Base-by-base conservation (phyloP, 2,329 filamentous ascomycete species). In the Fusarium incarnatum region DNA sequence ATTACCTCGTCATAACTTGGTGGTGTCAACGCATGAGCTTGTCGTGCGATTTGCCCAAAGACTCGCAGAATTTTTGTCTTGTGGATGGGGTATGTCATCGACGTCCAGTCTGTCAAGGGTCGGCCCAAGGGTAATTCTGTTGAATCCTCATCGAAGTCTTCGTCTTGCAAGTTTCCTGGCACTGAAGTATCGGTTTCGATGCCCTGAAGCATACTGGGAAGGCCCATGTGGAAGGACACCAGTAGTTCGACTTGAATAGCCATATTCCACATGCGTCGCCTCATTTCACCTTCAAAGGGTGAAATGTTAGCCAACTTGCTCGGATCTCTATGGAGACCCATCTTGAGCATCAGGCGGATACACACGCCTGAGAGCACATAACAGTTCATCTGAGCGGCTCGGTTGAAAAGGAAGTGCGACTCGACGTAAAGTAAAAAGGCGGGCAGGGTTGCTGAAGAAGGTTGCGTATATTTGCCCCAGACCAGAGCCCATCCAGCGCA, bases 201-300 rank as follows among this genome's bases (percentile, higher is more conserved):
- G 25, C 85, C 82, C 60, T 88, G 84, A 46, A 91, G 83, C 87
- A 92, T 90, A 73, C 85, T 85, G 4, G 91, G 91, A 56, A 93
- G 81, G 4, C 90, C 90, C 64, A 91, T 84, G 73, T 92, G 89
- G 73, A 91, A 91, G 3, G 88, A 87, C 27, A 90, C 88, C 6
- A 92, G 78, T 5, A 89, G 78, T 73, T 92, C 91, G 48, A 91
- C 83, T 73, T 90, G 88, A 27, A 82, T 77, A 5, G 83, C 82
- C 67, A 87, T 80, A 67, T 85, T 83, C 87, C 86, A 88, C 70
- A 85, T 76, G 16, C 85, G 80, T 32, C 85, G 80, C 15, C 84
- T 81, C 83, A 87, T 87, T 77, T 88, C 86, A 8, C 84, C 85
- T 52, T 86, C 81, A 57, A 85, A 88, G 1, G 83, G 78, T 4